Evolutionary conservation across 2,329 filamentous ascomycete genomes (phyloP).

Genomic region (Cercospora nicotianae): DNA sequence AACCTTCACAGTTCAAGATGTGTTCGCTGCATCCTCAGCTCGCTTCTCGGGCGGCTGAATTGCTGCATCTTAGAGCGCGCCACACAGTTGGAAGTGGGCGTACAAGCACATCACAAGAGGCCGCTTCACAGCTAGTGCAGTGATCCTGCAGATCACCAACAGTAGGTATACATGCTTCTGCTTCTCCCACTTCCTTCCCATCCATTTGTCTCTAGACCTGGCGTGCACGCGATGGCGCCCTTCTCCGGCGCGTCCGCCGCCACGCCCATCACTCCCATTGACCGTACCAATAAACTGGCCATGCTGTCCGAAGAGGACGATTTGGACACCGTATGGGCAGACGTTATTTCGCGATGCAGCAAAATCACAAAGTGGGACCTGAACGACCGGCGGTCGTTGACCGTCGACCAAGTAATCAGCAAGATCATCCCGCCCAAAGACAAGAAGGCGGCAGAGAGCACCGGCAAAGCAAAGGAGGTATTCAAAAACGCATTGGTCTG

Average conservation of each 20-base stretch:
- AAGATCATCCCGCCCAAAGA: conserved; percentile 4
- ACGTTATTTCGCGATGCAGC: conserved; percentile 3
- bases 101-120: background rate
- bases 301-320: conserved; percentile 7
- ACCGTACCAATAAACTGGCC: background rate
- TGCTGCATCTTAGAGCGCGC: background rate
- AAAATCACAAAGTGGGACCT: conserved; percentile 9
- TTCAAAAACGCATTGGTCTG: conserved; percentile 5
- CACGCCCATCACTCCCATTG: background rate
- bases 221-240: background rate
- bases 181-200: background rate
- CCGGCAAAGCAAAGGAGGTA: conserved; percentile 12
- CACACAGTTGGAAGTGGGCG: background rate
- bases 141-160: background rate
- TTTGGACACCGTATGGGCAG: conserved; percentile 10
- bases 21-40: background rate
- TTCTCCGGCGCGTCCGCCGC: background rate
- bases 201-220: background rate
- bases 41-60: background rate
- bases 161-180: background rate
- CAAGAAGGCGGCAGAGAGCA: background rate
- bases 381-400: background rate
- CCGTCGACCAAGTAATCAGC: conserved; percentile 8
- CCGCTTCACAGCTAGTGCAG: background rate
- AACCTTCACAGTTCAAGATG: background rate